These are phyloP conservation scores for Dothiorella sarmentorum DNA, from an alignment of 2,329 filamentous ascomycete species.

Conservation along the genomic window DNA sequence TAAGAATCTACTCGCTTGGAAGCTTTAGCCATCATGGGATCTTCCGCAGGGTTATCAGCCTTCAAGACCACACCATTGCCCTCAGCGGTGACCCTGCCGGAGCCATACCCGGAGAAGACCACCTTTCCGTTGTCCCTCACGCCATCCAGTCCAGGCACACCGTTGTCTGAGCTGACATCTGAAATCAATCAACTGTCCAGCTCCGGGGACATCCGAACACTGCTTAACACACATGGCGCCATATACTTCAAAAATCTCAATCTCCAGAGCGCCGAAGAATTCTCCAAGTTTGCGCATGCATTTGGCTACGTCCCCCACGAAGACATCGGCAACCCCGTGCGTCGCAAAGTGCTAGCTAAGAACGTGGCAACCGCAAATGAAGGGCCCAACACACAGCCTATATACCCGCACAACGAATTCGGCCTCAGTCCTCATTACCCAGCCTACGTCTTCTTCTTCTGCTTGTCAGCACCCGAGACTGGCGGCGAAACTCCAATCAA, in stretches of 20 bases:
- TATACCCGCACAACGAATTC: conserved; percentile 23
- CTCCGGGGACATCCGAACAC: conserved; percentile 14
- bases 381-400: conserved; percentile 19
- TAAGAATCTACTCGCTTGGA: background rate
- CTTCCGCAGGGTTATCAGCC: background rate
- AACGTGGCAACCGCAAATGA: conserved; percentile 23
- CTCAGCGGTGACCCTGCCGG: conserved; percentile 15
- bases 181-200: conserved; percentile 5
- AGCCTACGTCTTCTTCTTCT: conserved; percentile 21
- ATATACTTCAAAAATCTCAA: conserved; percentile 20
- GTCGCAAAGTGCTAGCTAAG: conserved; percentile 14
- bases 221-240: conserved; percentile 19
- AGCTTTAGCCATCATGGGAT: background rate
- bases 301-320: conserved; percentile 21
- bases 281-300: conserved; percentile 21
- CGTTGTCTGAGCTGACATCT: background rate
- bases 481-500: conserved; percentile 23
- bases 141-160: background rate
- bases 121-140: background rate
- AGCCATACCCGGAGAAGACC: conserved; percentile 12
- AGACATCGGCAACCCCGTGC: conserved; percentile 21
- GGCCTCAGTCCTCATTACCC: conserved; percentile 21
- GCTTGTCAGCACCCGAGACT: conserved; percentile 10
- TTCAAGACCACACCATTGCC: conserved; percentile 8
- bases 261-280: conserved; percentile 9